These are phyloP conservation scores for Pichia sp. DNA, from an alignment of 1,139 yeast species.

Conservation along the genomic window DNA sequence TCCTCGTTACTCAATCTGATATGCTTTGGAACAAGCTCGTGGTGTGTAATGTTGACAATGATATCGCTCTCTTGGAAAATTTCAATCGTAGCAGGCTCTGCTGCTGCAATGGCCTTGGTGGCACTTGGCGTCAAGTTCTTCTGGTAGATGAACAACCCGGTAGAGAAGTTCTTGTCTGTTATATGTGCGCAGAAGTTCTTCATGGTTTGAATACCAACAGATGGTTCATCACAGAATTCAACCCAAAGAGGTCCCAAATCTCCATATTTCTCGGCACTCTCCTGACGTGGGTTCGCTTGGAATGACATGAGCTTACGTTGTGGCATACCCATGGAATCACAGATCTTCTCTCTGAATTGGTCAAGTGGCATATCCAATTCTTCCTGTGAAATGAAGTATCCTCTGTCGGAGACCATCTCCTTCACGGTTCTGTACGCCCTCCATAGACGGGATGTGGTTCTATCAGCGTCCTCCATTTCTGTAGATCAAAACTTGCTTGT, in stretches of 20 bases:
- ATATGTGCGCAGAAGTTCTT: constrained; percentile 92
- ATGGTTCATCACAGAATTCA: constrained; percentile 89
- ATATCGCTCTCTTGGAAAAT: constrained; percentile 92
- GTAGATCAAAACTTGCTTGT: not conserved
- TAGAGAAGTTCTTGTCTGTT: constrained; percentile 84
- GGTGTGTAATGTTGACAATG: constrained; percentile 95
- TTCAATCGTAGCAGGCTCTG: constrained; percentile 96
- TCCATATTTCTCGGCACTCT: constrained; percentile 75
- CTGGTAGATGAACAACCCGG: constrained; percentile 91
- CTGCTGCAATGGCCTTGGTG: constrained; percentile 87
- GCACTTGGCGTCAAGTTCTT: constrained; percentile 93
- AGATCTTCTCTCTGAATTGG: constrained; percentile 78
- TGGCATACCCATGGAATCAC: constrained; percentile 84
- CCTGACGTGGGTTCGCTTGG: constrained; percentile 90
- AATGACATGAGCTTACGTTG: constrained; percentile 90
- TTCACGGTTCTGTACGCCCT: constrained; percentile 88
- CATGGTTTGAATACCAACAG: constrained; percentile 99
- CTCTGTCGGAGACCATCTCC: constrained; percentile 95
- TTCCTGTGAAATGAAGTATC: constrained; percentile 84
- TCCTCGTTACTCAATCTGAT: constrained; percentile 74
- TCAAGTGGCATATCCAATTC: constrained; percentile 85
- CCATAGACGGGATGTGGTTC: constrained; percentile 90
- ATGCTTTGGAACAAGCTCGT: constrained; percentile 94
- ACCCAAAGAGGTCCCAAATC: constrained; percentile 93
- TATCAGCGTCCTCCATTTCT: constrained; percentile 79